Conservation (phyloP, 306 rosid species). For the Dryas drummondii region DNA sequence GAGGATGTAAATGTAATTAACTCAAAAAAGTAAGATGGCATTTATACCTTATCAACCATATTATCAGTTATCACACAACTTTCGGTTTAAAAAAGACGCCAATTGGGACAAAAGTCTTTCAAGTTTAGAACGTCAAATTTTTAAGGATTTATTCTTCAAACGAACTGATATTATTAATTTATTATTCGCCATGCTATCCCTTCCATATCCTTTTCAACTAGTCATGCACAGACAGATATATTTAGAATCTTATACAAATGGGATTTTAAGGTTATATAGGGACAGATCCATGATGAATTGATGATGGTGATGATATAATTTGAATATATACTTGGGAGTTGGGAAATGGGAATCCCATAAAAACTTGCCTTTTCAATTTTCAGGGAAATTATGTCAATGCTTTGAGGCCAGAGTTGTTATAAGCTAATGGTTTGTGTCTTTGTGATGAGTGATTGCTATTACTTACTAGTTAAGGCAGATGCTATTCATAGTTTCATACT, state of each 20-base stretch:
- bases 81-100: slow-evolving; percentile 19
- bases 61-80: slow-evolving; percentile 12
- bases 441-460: too few species aligned
- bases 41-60: slow-evolving; percentile 40
- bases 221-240: not conserved
- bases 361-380: not conserved
- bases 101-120: not conserved
- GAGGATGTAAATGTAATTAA: too few species aligned
- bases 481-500: too few species aligned
- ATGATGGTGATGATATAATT: not conserved
- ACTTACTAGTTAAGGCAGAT: too few species aligned
- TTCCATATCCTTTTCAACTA: not conserved
- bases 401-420: not conserved
- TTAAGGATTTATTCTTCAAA: not conserved
- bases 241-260: slow-evolving; percentile 3
- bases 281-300: not conserved
- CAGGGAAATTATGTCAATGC: not conserved
- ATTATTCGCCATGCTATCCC: not conserved
- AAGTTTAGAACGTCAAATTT: not conserved
- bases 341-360: not conserved
- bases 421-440: too few species aligned
- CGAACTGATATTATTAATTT: not conserved
- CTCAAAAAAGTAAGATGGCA: slow-evolving; percentile 18
- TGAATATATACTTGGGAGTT: slow-evolving; percentile 5
- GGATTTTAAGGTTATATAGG: not conserved